A percentile compares a stretch with the other conserved stretches of the same genome.
Evolutionary conservation across 2,329 filamentous ascomycete genomes (phyloP).

Genomic region (Alternaria metachromatica): DNA sequence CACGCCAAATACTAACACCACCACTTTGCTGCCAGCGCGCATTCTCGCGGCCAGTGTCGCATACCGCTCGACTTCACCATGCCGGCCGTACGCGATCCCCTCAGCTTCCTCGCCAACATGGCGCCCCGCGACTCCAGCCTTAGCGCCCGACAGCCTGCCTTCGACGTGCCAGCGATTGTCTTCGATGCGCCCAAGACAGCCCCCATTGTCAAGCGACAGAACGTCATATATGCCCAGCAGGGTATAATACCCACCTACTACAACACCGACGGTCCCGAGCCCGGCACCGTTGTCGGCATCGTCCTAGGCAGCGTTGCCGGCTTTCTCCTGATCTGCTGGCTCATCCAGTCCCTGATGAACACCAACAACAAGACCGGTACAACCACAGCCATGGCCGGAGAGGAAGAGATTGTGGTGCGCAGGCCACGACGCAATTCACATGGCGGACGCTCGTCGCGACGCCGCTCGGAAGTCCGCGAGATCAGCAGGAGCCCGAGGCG

Average conservation of each 20-base stretch:
- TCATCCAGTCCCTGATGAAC: slow-evolving; percentile 54
- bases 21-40: slow-evolving; percentile 11
- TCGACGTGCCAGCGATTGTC: slow-evolving; percentile 18
- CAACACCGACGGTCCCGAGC: slow-evolving; percentile 59
- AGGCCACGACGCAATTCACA: slow-evolving; percentile 38
- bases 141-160: slow-evolving; percentile 24
- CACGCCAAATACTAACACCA: slow-evolving; percentile 8
- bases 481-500: slow-evolving; percentile 47
- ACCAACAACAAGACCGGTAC: slow-evolving; percentile 39
- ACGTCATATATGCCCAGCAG: slow-evolving; percentile 22
- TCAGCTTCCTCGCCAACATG: slow-evolving; percentile 30
- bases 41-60: slow-evolving; percentile 18
- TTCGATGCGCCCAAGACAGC: slow-evolving; percentile 20
- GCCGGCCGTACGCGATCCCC: slow-evolving; percentile 34
- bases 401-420: slow-evolving; percentile 65
- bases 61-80: slow-evolving; percentile 22
- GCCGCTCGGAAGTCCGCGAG: slow-evolving; percentile 46
- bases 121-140: slow-evolving; percentile 28
- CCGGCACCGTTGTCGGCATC: slow-evolving; percentile 67
- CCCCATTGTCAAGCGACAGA: slow-evolving; percentile 27
- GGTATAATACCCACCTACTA: slow-evolving; percentile 68
- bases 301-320: slow-evolving; percentile 62
- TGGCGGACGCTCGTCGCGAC: slow-evolving; percentile 40
- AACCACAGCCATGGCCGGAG: slow-evolving; percentile 51
- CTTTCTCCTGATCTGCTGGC: slow-evolving; percentile 61